phyloP scores from a whole-genome alignment of 2,329 filamentous ascomycete genomes.

The Aquanectria penicillioides region DNA sequence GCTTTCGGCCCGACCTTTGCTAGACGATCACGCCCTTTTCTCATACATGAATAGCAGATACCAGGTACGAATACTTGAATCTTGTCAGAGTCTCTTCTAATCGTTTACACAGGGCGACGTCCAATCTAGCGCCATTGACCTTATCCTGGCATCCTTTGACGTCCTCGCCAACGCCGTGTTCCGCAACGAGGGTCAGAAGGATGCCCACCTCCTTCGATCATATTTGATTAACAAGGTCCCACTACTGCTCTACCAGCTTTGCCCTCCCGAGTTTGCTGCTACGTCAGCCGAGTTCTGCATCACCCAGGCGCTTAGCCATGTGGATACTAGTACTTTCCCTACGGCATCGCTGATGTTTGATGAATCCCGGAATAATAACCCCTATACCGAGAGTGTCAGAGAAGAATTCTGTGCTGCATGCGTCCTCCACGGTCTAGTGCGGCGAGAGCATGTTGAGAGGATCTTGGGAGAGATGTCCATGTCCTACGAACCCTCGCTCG shows the following conservation, averaged over 20 bases:
- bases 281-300: slow-evolving; percentile 79
- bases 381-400: slow-evolving; percentile 67
- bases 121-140: slow-evolving; percentile 79
- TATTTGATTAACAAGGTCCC: slow-evolving; percentile 81
- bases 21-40: slow-evolving; percentile 83
- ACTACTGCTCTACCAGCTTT: slow-evolving; percentile 62
- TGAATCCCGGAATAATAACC: slow-evolving; percentile 65
- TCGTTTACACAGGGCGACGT: slow-evolving; percentile 70
- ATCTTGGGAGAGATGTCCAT: slow-evolving; percentile 87
- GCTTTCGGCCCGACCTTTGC: slow-evolving; percentile 83
- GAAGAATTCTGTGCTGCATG: slow-evolving; percentile 90
- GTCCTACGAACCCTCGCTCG: slow-evolving; percentile 77
- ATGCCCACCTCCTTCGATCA: slow-evolving; percentile 81
- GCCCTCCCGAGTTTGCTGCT: slow-evolving; percentile 75
- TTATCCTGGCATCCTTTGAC: slow-evolving; percentile 91
- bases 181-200: slow-evolving; percentile 63
- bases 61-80: slow-evolving; percentile 59
- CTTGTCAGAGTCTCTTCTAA: slow-evolving; percentile 15
- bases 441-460: slow-evolving; percentile 78
- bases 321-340: slow-evolving; percentile 81
- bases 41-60: slow-evolving; percentile 88
- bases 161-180: slow-evolving; percentile 88
- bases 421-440: slow-evolving; percentile 85
- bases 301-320: slow-evolving; percentile 78
- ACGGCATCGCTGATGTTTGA: slow-evolving; percentile 69